Base-by-base conservation (phyloP, 2,329 filamentous ascomycete species). In the Aureobasidium namibiae region DNA sequence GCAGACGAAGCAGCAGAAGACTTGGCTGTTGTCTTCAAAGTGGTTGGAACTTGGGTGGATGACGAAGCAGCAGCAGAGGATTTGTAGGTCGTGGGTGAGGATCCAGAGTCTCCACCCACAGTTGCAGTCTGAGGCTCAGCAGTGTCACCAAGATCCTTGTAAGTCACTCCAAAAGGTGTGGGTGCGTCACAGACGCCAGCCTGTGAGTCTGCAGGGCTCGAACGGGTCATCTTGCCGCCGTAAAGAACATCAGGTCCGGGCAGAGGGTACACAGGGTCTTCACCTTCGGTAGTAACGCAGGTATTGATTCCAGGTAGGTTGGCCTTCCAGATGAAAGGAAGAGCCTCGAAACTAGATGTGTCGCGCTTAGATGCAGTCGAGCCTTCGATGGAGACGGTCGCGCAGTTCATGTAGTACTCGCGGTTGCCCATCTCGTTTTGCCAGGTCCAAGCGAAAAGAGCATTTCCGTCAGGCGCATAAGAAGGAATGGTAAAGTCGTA, bases 321-420 rank as follows among this genome's bases (percentile, higher is more conserved):
- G 0, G 75, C 76, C 45, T 74, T 73, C 64, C 72, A 79, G 11
- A 79, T 66, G 39, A 72, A 69, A 2, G 76, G 75, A 7, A 77
- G 68, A 26, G 54, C 41, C 31, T 57, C 42, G 16, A 57, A 57
- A 11, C 24, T 57, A 1, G 44, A 36, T 5, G 54, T 46, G 13
- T 57, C 54, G 42, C 42, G 41, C 62, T 24, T 60, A 23, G 48
- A 45, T 10, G 45, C 45, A 11, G 52, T 53, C 11, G 61, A 52
- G 7, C 41, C 34, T 26, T 56, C 68, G 36, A 91, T 84, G 62
- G 81, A 83, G 65, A 92, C 81, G 54, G 82, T 78, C 8, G 89
- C 88, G 68, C 89, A 94, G 74, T 90, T 90, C 86, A 90, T 90
- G 80, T 94, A 94, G 82, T 88, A 89, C 71, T 92, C 89, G 49